A percentile compares a stretch with the other conserved stretches of the same genome.
phyloP scores from a whole-genome alignment of 495 filamentous ascomycete genomes.

The Hyaloscypha bicolor region DNA sequence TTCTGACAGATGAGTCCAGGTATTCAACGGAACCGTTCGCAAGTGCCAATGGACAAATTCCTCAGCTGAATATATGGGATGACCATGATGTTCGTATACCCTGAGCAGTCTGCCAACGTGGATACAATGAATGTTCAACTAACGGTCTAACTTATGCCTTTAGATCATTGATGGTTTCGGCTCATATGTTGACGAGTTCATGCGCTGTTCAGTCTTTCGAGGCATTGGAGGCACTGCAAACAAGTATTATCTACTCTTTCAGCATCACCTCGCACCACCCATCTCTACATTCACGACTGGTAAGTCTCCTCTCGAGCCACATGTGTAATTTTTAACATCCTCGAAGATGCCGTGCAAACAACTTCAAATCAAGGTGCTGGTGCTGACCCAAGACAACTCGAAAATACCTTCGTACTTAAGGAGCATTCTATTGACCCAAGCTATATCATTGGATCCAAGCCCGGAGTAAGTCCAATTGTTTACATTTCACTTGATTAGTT shows the following conservation, averaged over 20 bases:
- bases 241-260: constrained; percentile 94
- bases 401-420: constrained; percentile 68
- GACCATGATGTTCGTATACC: constrained; percentile 67
- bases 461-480: constrained; percentile 48
- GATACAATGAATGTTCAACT: too few relatives aligned
- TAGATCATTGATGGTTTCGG: constrained; percentile 93
- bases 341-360: constrained; percentile 55
- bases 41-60: constrained; percentile 80
- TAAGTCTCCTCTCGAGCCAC: constrained; percentile 15
- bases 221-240: constrained; percentile 86
- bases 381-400: constrained; percentile 65
- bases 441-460: constrained; percentile 76
- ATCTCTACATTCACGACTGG: constrained; percentile 78
- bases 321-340: constrained; percentile 11
- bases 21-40: constrained; percentile 84
- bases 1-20: constrained; percentile 17
- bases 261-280: constrained; percentile 86
- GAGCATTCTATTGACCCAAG: constrained; percentile 63
- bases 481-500: constrained; percentile 26
- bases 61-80: constrained; percentile 95
- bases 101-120: not conserved
- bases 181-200: constrained; percentile 90
- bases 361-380: constrained; percentile 47
- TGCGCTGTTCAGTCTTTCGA: constrained; percentile 87
- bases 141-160: not conserved